Conservation (phyloP, 148 eudicot species). For the Nyssa sinensis region DNA sequence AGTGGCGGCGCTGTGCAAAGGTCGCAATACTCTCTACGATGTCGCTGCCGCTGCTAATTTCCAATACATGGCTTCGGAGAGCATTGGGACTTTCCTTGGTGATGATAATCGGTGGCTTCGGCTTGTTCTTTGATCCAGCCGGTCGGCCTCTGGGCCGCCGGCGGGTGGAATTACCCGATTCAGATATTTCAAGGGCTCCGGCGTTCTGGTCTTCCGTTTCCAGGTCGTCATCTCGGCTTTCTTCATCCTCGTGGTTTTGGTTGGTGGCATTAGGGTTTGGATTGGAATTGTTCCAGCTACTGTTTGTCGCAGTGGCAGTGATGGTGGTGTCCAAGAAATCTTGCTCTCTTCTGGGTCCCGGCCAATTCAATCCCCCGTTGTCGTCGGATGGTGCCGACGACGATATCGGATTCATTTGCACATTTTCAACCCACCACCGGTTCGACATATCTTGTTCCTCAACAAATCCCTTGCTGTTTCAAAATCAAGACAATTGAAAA, state of each 20-base stretch:
- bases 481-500: background rate
- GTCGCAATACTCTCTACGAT: slow-evolving; percentile 45
- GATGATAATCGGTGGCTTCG: slow-evolving; percentile 63
- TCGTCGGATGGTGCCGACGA: slow-evolving; percentile 1
- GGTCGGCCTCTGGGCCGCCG: slow-evolving; percentile 73
- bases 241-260: slow-evolving; percentile 20
- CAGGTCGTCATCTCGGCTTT: slow-evolving; percentile 12
- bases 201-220: background rate
- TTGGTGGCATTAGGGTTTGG: slow-evolving; percentile 19
- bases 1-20: slow-evolving; percentile 56
- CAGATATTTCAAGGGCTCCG: slow-evolving; percentile 34
- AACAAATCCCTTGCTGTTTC: background rate
- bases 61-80: slow-evolving; percentile 62
- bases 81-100: slow-evolving; percentile 72
- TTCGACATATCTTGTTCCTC: slow-evolving; percentile 45
- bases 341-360: slow-evolving; percentile 21
- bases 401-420: slow-evolving; percentile 44
- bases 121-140: slow-evolving; percentile 70
- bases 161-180: slow-evolving; percentile 25
- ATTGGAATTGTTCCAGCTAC: slow-evolving; percentile 23
- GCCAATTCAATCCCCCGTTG: slow-evolving; percentile 11
- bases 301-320: background rate
- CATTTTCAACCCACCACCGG: slow-evolving; percentile 78
- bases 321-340: slow-evolving; percentile 16
- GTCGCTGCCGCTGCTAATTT: slow-evolving; percentile 56